Conservation (phyloP, 257 asterid genomes). For the Eucommia ulmoides region DNA sequence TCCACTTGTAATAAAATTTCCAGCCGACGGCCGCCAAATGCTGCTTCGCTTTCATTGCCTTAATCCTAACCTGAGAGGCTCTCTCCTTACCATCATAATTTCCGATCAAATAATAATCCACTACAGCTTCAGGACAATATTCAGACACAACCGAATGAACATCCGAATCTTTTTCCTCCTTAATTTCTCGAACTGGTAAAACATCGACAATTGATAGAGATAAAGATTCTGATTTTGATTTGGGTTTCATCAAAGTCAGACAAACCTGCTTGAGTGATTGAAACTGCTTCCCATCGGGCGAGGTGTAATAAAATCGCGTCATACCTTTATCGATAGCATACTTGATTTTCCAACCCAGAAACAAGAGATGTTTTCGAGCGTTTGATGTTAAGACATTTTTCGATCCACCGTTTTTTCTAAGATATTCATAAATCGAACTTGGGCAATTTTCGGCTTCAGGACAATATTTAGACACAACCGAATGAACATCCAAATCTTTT, state of each 20-base stretch:
- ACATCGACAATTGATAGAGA: slow-evolving; percentile 7
- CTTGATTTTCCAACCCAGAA: slow-evolving; percentile 59
- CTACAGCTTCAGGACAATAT: slow-evolving; percentile 48
- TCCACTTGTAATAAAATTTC: slow-evolving; percentile 18
- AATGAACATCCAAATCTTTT: too few relatives aligned
- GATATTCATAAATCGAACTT: slow-evolving; percentile 23
- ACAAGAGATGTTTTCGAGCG: slow-evolving; percentile 40
- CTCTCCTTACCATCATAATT: background rate
- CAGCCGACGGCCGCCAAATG: slow-evolving; percentile 62
- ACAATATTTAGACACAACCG: slow-evolving; percentile 32
- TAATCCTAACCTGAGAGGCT: background rate
- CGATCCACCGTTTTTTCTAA: slow-evolving; percentile 3
- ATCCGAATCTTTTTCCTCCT: slow-evolving; percentile 9
- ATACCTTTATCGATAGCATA: too few relatives aligned
- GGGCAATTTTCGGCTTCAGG: slow-evolving; percentile 55
- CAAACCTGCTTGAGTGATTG: too few relatives aligned
- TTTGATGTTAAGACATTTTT: background rate
- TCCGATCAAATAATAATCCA: slow-evolving; percentile 15
- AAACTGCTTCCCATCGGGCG: too few relatives aligned
- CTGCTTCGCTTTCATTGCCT: slow-evolving; percentile 31
- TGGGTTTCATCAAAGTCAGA: slow-evolving; percentile 17
- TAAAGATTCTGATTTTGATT: slow-evolving; percentile 7
- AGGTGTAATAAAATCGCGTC: slow-evolving; percentile 24
- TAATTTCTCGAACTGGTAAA: slow-evolving; percentile 12
- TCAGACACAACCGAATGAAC: slow-evolving; percentile 35